These are phyloP conservation scores for Saccharomycopsis guyanensis DNA, from an alignment of 805 yeast species.

Conservation along the genomic window DNA sequence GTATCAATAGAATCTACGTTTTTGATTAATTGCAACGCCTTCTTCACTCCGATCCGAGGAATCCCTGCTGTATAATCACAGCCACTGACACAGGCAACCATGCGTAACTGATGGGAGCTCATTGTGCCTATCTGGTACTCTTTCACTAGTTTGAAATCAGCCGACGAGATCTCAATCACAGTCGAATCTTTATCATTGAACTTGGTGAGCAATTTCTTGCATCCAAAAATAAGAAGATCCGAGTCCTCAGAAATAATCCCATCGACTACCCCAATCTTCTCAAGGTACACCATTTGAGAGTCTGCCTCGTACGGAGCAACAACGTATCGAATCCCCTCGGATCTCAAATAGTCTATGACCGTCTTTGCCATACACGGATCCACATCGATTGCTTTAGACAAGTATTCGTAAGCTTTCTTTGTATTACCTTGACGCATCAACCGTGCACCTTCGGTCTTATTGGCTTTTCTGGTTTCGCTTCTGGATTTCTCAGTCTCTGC, in stretches of 20 bases:
- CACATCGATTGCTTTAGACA: slow-evolving; percentile 74
- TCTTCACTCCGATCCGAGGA: slow-evolving; percentile 69
- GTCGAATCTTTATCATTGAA: slow-evolving; percentile 55
- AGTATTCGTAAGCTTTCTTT: slow-evolving; percentile 58
- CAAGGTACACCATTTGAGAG: slow-evolving; percentile 90
- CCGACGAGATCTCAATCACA: slow-evolving; percentile 61
- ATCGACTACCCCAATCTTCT: slow-evolving; percentile 62
- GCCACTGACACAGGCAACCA: slow-evolving; percentile 85
- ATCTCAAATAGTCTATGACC: slow-evolving; percentile 63
- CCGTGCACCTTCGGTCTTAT: slow-evolving; percentile 47
- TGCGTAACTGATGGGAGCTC: slow-evolving; percentile 51
- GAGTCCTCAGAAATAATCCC: slow-evolving; percentile 94
- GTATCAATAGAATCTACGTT: slow-evolving; percentile 45
- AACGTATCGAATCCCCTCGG: slow-evolving; percentile 51
- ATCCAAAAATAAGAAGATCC: slow-evolving; percentile 85
- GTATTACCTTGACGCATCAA: slow-evolving; percentile 40
- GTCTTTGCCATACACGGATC: slow-evolving; percentile 89
- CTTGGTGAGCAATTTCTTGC: slow-evolving; percentile 68
- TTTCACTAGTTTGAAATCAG: slow-evolving; percentile 42
- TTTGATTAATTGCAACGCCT: slow-evolving; percentile 57
- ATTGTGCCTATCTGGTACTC: slow-evolving; percentile 42
- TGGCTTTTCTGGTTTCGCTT: slow-evolving; percentile 46
- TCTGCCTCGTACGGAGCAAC: slow-evolving; percentile 99
- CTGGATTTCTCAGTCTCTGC: slow-evolving; percentile 65
- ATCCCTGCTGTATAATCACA: slow-evolving; percentile 94